Percentiles rank a stretch among this genome's conserved stretches.
Evolutionary conservation across 192 early-diverging fungal species (phyloP).

Genomic region (Globomyces pollinis-pini): DNA sequence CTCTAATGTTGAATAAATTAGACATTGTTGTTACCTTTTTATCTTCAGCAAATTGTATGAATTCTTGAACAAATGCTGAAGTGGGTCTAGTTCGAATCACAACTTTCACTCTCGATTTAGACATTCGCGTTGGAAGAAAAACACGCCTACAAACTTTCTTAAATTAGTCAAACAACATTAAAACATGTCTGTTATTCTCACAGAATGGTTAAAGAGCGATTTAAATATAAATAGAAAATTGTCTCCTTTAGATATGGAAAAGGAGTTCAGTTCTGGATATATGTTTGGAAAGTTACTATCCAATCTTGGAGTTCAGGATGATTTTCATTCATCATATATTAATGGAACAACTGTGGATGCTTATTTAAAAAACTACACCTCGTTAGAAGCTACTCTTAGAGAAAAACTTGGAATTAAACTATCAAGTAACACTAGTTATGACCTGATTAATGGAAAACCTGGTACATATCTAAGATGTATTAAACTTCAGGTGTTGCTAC

Average conservation of each 20-base stretch:
- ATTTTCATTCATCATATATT: neutral
- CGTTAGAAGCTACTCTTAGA: conserved; percentile 30
- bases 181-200: conserved; percentile 6
- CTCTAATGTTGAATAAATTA: conserved; percentile 12
- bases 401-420: conserved; percentile 38
- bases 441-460: conserved; percentile 34
- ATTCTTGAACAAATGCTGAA: conserved; percentile 42
- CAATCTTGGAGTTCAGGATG: conserved; percentile 7
- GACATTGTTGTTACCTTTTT: conserved; percentile 30
- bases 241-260: neutral
- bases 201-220: conserved; percentile 10
- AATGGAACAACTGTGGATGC: conserved; percentile 21
- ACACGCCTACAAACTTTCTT: too few relatives aligned
- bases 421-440: conserved; percentile 23
- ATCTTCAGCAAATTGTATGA: conserved; percentile 40
- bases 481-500: conserved; percentile 23
- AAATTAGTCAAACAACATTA: too few relatives aligned
- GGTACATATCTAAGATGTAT: too few relatives aligned
- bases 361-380: conserved; percentile 35
- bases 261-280: conserved; percentile 5
- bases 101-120: too few relatives aligned
- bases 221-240: neutral
- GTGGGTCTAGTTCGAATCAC: conserved; percentile 56
- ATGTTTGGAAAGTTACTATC: conserved; percentile 5
- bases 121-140: too few relatives aligned